These are phyloP conservation scores for Alternaria gaisen DNA, from an alignment of 2,329 filamentous ascomycete species.

Conservation along the genomic window DNA sequence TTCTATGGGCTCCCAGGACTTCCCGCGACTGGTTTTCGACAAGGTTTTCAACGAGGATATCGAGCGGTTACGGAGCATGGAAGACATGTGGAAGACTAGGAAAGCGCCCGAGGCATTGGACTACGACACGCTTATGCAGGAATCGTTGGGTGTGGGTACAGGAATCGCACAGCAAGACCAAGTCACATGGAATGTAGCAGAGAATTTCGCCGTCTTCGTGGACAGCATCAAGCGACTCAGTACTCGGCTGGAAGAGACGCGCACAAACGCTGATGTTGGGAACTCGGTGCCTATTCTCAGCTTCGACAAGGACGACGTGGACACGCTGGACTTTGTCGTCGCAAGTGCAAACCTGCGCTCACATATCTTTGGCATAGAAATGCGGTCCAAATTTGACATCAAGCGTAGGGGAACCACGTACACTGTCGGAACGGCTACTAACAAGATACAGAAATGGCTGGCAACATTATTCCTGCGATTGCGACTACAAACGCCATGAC, in stretches of 20 bases:
- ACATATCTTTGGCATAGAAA: conserved; percentile 85
- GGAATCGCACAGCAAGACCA: conserved; percentile 74
- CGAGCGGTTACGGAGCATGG: conserved; percentile 80
- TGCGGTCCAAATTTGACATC: conserved; percentile 91
- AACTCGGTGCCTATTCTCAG: conserved; percentile 69
- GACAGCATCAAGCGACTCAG: conserved; percentile 83
- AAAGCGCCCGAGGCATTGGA: conserved; percentile 76
- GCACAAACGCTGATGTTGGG: conserved; percentile 61
- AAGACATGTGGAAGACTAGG: conserved; percentile 95
- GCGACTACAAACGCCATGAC: conserved; percentile 98
- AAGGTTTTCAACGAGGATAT: conserved; percentile 93
- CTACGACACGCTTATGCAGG: conserved; percentile 68
- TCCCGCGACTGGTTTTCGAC: conserved; percentile 82
- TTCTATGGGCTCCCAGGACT: conserved; percentile 79
- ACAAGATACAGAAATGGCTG: conserved; percentile 79
- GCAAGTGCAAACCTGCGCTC: conserved; percentile 91
- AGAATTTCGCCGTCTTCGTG: conserved; percentile 86
- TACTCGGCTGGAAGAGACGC: conserved; percentile 73
- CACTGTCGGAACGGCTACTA: background rate
- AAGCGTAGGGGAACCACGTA: conserved; percentile 66
- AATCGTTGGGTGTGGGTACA: conserved; percentile 61
- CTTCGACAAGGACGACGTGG: conserved; percentile 97
- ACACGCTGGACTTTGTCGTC: conserved; percentile 93
- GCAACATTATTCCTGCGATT: conserved; percentile 98
- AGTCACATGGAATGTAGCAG: conserved; percentile 78